Base-by-base conservation (phyloP, 176 grass and related monocot genomes). In the Ampelocalamus luodianensis region DNA sequence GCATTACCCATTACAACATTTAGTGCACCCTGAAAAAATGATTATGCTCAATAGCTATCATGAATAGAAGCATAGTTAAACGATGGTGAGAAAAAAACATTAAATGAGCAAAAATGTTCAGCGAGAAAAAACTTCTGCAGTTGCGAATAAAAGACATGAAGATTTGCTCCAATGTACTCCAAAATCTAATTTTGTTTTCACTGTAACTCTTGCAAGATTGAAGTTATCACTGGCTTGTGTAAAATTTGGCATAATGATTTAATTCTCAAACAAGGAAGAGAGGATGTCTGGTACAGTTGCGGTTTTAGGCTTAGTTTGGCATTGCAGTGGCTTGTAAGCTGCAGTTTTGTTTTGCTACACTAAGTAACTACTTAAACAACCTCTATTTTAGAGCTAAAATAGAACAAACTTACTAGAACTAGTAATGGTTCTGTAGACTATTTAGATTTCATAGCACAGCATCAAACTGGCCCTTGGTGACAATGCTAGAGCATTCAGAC, bases 1-100 rank as follows among this genome's bases (percentile, higher is more conserved):
- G 96, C 89, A 92, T 98, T 95, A 73, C 96, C 96, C 91, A 94
- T 93, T 42, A 98, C 90, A 46, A 98, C 78, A 77, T 98, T 98
- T 76, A 98, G 78, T 29, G 88, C 90, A 62, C 96, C 93, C 96
- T 98, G 76, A 68, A 90, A 77, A 53, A 83, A 83, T 54, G n/a
- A 90, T 89, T 56, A 79, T 79, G 45, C 17, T 68, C 39, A 46
- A 78, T 20, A 91, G 12, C 7, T 39, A 74, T 42, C 68, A 65
- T 42, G 49, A 37, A 87, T 69, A 61, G 22, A 55, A 51, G n/a
- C 40, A 63, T 8, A 71, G 61, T 77, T 38, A 48, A 55, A 84
- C 23, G n/a, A 81, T 11, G 6, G 40, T 24, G 9, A 58, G 71
- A 71, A 23, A 32, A 32, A 71, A 88, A 65, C 17, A 68, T 2